Conservation (phyloP, 108 stramenopile genomes). For the Cyclotella kingstonii region DNA sequence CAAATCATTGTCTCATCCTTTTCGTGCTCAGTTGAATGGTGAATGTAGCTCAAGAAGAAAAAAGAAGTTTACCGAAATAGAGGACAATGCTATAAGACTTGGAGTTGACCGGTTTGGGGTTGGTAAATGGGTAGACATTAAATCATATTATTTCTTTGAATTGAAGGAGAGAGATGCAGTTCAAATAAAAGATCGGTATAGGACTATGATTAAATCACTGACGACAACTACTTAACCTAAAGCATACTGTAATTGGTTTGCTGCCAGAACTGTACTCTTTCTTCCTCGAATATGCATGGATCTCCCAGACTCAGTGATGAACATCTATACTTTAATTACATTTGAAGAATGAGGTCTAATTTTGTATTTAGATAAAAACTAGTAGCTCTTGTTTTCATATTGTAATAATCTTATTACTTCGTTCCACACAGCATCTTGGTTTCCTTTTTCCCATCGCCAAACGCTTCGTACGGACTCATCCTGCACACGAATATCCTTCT, state of each 20-base stretch:
- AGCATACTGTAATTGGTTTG: too few species aligned
- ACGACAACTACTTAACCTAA: too few species aligned
- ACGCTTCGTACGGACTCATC: neutral
- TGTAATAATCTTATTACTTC: neutral
- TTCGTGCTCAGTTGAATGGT: neutral
- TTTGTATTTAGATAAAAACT: too few species aligned
- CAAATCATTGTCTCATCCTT: neutral
- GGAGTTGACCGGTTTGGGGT: slow-evolving; percentile 54
- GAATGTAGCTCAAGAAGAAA: slow-evolving; percentile 20
- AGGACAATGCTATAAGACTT: slow-evolving; percentile 53
- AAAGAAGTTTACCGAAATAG: slow-evolving; percentile 53
- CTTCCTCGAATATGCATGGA: too few species aligned
- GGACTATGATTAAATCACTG: slow-evolving; percentile 48
- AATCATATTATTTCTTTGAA: slow-evolving; percentile 44
- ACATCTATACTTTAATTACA: too few species aligned
- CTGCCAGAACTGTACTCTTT: too few species aligned
- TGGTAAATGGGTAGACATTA: slow-evolving; percentile 68
- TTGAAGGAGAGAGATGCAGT: slow-evolving; percentile 54
- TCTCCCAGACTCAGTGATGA: too few species aligned
- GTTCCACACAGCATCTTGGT: slow-evolving; percentile 8
- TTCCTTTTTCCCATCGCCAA: slow-evolving; percentile 13
- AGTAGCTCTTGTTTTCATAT: neutral
- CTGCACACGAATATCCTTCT: slow-evolving; percentile 10
- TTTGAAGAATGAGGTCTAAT: too few species aligned
- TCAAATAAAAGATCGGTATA: slow-evolving; percentile 74